A percentile compares a stretch with the other conserved stretches of the same genome.
These are phyloP conservation scores for Apophysomyces trapeziformis DNA, from an alignment of 371 early-diverging fungal species.

Conservation along the genomic window DNA sequence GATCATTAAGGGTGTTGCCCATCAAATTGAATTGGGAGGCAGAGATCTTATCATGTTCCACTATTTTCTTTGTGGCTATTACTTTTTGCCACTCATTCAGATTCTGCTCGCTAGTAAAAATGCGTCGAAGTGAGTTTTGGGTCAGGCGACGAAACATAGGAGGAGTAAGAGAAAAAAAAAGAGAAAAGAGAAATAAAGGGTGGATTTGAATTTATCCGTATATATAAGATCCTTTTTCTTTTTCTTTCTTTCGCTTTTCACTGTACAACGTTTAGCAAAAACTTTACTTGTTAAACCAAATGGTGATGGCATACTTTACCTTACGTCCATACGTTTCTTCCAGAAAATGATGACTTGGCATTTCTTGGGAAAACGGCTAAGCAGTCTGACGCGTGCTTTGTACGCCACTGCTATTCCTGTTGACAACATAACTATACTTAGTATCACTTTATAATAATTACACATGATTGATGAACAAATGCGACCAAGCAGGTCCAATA, in stretches of 20 bases:
- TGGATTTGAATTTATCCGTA: background rate
- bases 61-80: slow-evolving; percentile 20
- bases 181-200: background rate
- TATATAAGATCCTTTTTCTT: too few species aligned
- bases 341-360: background rate
- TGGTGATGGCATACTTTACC: background rate
- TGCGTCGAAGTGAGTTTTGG: background rate
- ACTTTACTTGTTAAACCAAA: background rate
- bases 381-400: background rate
- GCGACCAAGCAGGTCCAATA: too few species aligned
- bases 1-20: slow-evolving; percentile 29
- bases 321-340: background rate
- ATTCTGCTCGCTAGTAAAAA: background rate
- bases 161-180: background rate
- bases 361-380: too few species aligned
- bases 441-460: too few species aligned
- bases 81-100: slow-evolving; percentile 25
- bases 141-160: slow-evolving; percentile 5
- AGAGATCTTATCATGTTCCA: slow-evolving; percentile 31
- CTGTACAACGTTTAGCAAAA: slow-evolving; percentile 5
- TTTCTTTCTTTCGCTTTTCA: background rate
- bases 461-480: too few species aligned
- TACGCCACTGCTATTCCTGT: too few species aligned
- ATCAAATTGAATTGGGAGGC: slow-evolving; percentile 32
- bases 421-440: too few species aligned